A percentile compares a stretch with the other conserved stretches of the same genome.
These are phyloP conservation scores for Rhizophora apiculata DNA, from an alignment of 345 rosid species.

Conservation along the genomic window DNA sequence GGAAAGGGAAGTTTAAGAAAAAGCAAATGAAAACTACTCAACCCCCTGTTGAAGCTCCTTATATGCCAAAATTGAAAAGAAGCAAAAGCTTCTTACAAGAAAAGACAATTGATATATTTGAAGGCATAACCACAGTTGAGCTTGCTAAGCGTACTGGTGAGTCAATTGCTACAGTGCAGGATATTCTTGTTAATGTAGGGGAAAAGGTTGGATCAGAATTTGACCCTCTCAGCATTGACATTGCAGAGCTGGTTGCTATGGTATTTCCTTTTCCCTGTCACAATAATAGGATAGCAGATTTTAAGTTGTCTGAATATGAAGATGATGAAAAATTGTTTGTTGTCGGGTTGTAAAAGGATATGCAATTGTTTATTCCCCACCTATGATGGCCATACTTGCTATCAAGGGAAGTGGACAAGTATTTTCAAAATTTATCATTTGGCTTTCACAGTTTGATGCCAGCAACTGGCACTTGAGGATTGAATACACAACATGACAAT, in stretches of 20 bases:
- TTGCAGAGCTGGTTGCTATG: conserved; percentile 82
- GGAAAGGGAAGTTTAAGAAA: conserved; percentile 66
- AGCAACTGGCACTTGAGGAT: no score
- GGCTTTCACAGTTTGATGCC: no score
- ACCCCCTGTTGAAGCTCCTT: conserved; percentile 80
- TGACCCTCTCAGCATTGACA: conserved; percentile 70
- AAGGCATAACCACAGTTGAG: conserved; percentile 79
- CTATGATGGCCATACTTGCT: no score
- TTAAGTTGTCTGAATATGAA: background rate
- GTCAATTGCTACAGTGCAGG: conserved; percentile 47
- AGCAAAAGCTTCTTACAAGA: conserved; percentile 42
- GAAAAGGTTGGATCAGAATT: conserved; percentile 73
- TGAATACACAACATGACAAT: no score
- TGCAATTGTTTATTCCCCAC: background rate
- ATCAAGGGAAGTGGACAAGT: background rate
- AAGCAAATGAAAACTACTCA: conserved; percentile 34
- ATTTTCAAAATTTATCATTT: no score
- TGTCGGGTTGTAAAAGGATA: background rate
- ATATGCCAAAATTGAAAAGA: conserved; percentile 59
- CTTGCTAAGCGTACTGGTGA: conserved; percentile 71
- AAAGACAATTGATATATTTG: conserved; percentile 72
- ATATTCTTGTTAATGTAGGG: conserved; percentile 74
- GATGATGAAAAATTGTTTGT: background rate
- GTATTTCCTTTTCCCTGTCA: conserved; percentile 34
- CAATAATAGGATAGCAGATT: background rate